Conservation (phyloP, 2,329 filamentous ascomycete species). For the Fusarium fracticaudum region DNA sequence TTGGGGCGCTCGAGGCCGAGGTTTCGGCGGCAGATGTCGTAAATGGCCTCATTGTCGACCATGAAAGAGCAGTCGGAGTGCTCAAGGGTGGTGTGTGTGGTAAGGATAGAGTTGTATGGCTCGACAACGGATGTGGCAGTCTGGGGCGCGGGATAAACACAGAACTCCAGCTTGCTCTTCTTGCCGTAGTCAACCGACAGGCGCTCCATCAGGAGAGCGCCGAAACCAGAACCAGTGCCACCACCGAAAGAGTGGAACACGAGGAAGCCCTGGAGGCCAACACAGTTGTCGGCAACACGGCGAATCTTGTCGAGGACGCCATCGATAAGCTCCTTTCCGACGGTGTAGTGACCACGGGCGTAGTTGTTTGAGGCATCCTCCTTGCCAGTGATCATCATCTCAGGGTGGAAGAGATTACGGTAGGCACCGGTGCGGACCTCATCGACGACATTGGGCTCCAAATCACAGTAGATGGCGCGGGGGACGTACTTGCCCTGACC, state of each 20-base stretch:
- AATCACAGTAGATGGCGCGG: constrained; percentile 98
- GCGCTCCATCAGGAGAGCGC: constrained; percentile 98
- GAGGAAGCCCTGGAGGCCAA: constrained; percentile 97
- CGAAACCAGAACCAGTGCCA: constrained; percentile 98
- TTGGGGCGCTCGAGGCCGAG: constrained; percentile 96
- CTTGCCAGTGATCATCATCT: constrained; percentile 99
- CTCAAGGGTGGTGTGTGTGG: constrained; percentile 98
- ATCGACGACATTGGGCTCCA: constrained; percentile 99
- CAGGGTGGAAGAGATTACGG: constrained; percentile 96
- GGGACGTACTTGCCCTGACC: constrained; percentile 99
- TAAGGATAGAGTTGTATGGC: constrained; percentile 99
- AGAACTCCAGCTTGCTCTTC: constrained; percentile 99
- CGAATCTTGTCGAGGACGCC: constrained; percentile 97
- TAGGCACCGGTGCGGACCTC: constrained; percentile 98
- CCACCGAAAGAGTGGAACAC: constrained; percentile 99
- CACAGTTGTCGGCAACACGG: constrained; percentile 96
- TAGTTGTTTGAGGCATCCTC: constrained; percentile 99
- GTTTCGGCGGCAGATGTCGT: constrained; percentile 99
- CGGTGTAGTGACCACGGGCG: constrained; percentile 98
- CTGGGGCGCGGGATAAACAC: constrained; percentile 97
- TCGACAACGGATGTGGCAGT: constrained; percentile 97
- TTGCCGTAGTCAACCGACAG: constrained; percentile 99
- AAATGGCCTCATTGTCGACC: constrained; percentile 99
- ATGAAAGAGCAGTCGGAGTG: constrained; percentile 99
- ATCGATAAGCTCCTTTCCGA: constrained; percentile 99